These are phyloP conservation scores for Apophysomyces ossiformis DNA, from an alignment of 371 early-diverging fungal species.

Conservation along the genomic window DNA sequence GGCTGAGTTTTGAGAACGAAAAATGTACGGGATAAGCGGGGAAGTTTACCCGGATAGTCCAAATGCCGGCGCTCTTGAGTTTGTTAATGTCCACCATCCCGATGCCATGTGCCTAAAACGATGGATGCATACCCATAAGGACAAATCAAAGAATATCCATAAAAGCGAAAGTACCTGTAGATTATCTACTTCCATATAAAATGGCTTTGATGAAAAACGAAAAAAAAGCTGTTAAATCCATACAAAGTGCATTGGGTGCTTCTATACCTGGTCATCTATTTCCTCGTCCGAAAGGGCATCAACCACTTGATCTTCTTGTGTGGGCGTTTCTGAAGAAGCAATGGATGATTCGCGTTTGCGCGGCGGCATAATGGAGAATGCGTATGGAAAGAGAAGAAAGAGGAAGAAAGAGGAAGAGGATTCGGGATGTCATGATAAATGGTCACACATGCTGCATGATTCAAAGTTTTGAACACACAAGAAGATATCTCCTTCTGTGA, in stretches of 20 bases:
- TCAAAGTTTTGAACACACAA: too few species aligned
- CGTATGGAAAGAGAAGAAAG: background rate
- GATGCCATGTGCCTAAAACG: conserved; percentile 65
- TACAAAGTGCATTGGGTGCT: background rate
- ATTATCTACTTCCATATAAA: conserved; percentile 55
- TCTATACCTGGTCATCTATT: background rate
- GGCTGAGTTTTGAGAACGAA: background rate
- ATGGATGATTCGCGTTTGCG: too few species aligned
- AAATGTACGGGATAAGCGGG: background rate
- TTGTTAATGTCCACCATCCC: conserved; percentile 81
- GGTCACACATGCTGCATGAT: too few species aligned
- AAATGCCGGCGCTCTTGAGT: conserved; percentile 80
- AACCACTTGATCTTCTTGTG: conserved; percentile 16
- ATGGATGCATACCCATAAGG: background rate
- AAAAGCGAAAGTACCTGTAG: conserved; percentile 27
- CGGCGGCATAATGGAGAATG: conserved; percentile 8
- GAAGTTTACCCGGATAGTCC: conserved; percentile 62
- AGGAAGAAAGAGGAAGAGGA: background rate
- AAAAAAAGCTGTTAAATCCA: too few species aligned
- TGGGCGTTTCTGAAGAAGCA: background rate
- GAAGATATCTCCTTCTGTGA: too few species aligned
- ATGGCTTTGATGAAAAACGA: conserved; percentile 27
- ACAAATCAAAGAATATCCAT: background rate
- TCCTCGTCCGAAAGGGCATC: conserved; percentile 6
- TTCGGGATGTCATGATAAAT: too few species aligned